Base-by-base conservation (phyloP, 129 eudicot genomes). In the Escallonia rubra region DNA sequence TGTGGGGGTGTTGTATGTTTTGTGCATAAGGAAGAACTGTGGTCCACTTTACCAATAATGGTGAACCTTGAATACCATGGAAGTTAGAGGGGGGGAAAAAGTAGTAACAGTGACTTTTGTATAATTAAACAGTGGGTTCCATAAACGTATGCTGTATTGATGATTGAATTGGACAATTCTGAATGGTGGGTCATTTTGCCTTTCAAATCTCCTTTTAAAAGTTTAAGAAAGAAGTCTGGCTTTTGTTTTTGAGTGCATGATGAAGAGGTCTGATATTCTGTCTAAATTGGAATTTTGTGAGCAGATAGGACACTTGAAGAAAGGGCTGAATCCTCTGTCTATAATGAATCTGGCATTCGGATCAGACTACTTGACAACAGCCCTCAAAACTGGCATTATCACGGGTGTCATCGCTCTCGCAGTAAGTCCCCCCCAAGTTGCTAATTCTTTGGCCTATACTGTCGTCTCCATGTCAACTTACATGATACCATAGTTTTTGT, bases 351-450 rank as follows among this genome's bases (percentile, higher is more conserved):
- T 94, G 53, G 76, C 75, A 4, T 94, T 94, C 66, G 87, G 86
- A 68, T 85, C 96, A 39, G 54, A 61, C 41, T 87, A 94, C 61
- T 63, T 90, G 60, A 57, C 93, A 38, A 68, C 86, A 48, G 87
- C 90, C 10, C 78, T 94, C 74, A 94, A 85, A 70, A 94, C 99
- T 63, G 99, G 99, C 83, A 85, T 94, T 1, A 74, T 94, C 92
- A 94, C 99, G 86, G 99, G 96, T 63, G 80, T 94, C 59, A 87
- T 94, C 42, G 85, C 96, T n/a, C 79, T 94, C 2, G 97, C 99
- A 59, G 99, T 94, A 87, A 74, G 96, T 68, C 7, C 73, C 75
- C 16, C 76, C 42, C 42, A 52, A 12, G 14, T 15, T 44, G 34
- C 34, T 23, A 23, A 23, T 23, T 23, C 34, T 23, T 48, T 8